Evolutionary conservation across 345 rosid species (phyloP).

Genomic region (Arabidopsis suecica): DNA sequence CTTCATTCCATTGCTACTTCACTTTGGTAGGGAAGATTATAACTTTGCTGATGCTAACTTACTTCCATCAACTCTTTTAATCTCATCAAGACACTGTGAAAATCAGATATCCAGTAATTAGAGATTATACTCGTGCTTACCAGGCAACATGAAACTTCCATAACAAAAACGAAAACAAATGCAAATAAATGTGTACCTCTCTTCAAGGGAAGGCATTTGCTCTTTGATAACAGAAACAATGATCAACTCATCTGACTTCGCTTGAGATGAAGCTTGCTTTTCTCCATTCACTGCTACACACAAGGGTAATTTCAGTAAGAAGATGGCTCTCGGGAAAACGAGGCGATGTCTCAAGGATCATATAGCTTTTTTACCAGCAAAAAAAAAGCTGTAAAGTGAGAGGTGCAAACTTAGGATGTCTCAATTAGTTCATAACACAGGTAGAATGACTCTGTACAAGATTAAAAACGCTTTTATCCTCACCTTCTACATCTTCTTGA

Average conservation of each 20-base stretch:
- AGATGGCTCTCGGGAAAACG: neutral
- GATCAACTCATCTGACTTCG: conserved; percentile 38
- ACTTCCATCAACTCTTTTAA: conserved; percentile 48
- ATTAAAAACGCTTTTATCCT: neutral
- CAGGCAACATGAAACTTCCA: neutral
- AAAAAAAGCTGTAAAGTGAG: neutral
- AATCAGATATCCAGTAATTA: neutral
- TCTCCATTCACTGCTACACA: conserved; percentile 41
- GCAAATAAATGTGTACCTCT: conserved; percentile 49
- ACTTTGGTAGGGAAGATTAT: conserved; percentile 14
- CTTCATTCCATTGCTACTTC: conserved; percentile 7
- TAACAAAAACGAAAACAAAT: conserved; percentile 2
- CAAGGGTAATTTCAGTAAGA: conserved; percentile 1
- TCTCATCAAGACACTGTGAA: conserved; percentile 54
- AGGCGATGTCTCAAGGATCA: neutral
- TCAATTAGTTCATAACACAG: neutral
- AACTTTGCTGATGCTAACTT: conserved; percentile 15
- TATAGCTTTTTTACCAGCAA: neutral
- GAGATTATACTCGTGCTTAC: neutral
- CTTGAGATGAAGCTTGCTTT: conserved; percentile 35
- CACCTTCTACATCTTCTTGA: conserved; percentile 58
- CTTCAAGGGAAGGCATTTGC: conserved; percentile 53
- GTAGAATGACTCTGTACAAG: neutral
- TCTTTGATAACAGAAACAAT: conserved; percentile 46
- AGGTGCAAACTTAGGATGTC: neutral